These are phyloP conservation scores for Hymenoscyphus albidus DNA, from an alignment of 2,329 filamentous ascomycete species.

Conservation along the genomic window DNA sequence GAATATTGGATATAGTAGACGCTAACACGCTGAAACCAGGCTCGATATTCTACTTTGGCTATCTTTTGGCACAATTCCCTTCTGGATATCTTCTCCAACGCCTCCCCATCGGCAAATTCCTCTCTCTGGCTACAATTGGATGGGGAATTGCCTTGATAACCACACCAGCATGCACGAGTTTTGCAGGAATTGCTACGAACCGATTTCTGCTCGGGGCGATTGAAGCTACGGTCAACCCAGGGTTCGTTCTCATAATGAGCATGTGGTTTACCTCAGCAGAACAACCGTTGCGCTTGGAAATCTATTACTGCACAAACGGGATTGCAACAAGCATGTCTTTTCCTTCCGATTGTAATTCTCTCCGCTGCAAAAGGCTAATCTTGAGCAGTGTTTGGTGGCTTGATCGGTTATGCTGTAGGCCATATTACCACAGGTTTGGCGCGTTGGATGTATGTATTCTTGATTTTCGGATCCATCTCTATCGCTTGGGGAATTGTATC, in stretches of 20 bases:
- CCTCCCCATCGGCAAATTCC: conserved; percentile 43
- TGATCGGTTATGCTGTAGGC: conserved; percentile 45
- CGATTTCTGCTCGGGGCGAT: conserved; percentile 45
- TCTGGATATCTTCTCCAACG: conserved; percentile 27
- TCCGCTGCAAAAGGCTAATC: neutral
- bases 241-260: conserved; percentile 39
- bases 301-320: conserved; percentile 40
- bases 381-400: conserved; percentile 47
- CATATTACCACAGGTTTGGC: conserved; percentile 51
- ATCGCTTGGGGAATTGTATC: conserved; percentile 38
- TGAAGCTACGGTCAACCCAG: conserved; percentile 52
- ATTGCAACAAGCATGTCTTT: conserved; percentile 30
- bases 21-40: neutral
- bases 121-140: conserved; percentile 41
- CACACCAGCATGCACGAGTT: conserved; percentile 36
- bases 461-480: conserved; percentile 56
- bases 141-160: conserved; percentile 43
- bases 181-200: conserved; percentile 42
- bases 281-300: conserved; percentile 37
- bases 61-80: conserved; percentile 28
- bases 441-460: conserved; percentile 55
- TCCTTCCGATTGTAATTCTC: neutral
- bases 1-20: neutral
- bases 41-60: conserved; percentile 33
- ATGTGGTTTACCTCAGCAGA: conserved; percentile 41